A percentile compares a stretch with the other conserved stretches of the same genome.
These are phyloP conservation scores for Isabelozyma heimii DNA, from an alignment of 805 yeast genomes.

Conservation along the genomic window DNA sequence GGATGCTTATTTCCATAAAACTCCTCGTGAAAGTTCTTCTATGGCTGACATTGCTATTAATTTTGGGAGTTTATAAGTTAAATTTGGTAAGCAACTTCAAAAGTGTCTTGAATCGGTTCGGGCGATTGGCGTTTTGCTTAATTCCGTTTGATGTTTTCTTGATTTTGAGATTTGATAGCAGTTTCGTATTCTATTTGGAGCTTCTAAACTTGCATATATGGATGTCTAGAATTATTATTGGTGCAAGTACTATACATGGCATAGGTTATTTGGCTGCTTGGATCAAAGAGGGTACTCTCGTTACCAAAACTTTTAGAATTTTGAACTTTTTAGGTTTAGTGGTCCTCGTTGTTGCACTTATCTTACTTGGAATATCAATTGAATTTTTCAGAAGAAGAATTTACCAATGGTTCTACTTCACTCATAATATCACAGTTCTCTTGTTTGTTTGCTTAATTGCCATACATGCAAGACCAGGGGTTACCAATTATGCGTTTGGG, in stretches of 20 bases:
- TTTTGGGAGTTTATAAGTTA: constrained; percentile 32
- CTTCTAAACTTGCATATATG: constrained; percentile 64
- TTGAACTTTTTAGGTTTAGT: constrained; percentile 55
- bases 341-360: constrained; percentile 29
- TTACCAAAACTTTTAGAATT: constrained; percentile 27
- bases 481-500: constrained; percentile 28
- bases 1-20: not conserved
- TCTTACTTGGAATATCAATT: constrained; percentile 46
- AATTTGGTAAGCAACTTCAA: constrained; percentile 27
- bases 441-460: constrained; percentile 42
- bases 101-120: constrained; percentile 51
- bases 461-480: constrained; percentile 73
- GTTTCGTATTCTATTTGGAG: constrained; percentile 48
- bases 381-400: constrained; percentile 45
- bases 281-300: constrained; percentile 34
- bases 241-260: constrained; percentile 48
- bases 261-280: constrained; percentile 51
- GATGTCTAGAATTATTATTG: constrained; percentile 58
- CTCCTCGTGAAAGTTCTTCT: constrained; percentile 18
- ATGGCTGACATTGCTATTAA: constrained; percentile 31
- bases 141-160: constrained; percentile 57
- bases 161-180: constrained; percentile 41
- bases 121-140: constrained; percentile 58
- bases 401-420: constrained; percentile 54
- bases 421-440: constrained; percentile 54